Base-by-base conservation (phyloP, 768 basidiomycete species). In the Tricholoma hemisulphureum region DNA sequence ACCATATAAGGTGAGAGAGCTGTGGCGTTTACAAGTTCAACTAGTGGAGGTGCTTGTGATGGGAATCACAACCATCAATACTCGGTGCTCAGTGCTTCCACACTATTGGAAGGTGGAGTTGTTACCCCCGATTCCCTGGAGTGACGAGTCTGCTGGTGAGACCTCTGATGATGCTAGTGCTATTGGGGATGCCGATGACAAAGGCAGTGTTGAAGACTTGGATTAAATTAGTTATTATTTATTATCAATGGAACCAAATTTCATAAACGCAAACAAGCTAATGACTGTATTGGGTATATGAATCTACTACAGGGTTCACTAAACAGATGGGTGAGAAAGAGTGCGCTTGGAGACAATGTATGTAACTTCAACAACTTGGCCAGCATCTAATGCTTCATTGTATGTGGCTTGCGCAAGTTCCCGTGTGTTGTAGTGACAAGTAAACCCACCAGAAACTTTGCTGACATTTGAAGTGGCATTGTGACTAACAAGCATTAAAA, bases 21-120 rank as follows among this genome's bases (percentile, higher is more conserved):
- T 37, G 35, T 14, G 35, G 35, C 35, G n/a, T n/a, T n/a, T n/a
- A 37, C 35, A 37, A 16, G 35, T 37, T 10, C 35, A 37, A 16
- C 35, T 37, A 16, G 34, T 5, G 34, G 34, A 35, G 34, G 13
- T 35, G 61, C 32, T 16, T 48, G 20, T 43, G 32, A 16, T 57
- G 11, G 6, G 57, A 59, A n/a, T 34, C 37, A 53, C 56, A 58
- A 51, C 57, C 58, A 41, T 58, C 3, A 3, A 62, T 9, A 3
- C 21, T 31, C 29, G 10, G 29, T 31, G 29, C 10, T 10, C 10
- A 10, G 14, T n/a, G n/a, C 37, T 39, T 39, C 37, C 14, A 18
- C 37, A 39, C 34, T 35, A 35, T 14, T 35, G 34, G 34, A 35
- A 35, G 13, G 34, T 35, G 9, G 41, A 43, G 21, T 43, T 21